Percentiles rank a stretch among this genome's conserved stretches.
These are phyloP conservation scores for Aphanomyces euteiches DNA, from an alignment of 352 stramenopile genomes.

Conservation along the genomic window DNA sequence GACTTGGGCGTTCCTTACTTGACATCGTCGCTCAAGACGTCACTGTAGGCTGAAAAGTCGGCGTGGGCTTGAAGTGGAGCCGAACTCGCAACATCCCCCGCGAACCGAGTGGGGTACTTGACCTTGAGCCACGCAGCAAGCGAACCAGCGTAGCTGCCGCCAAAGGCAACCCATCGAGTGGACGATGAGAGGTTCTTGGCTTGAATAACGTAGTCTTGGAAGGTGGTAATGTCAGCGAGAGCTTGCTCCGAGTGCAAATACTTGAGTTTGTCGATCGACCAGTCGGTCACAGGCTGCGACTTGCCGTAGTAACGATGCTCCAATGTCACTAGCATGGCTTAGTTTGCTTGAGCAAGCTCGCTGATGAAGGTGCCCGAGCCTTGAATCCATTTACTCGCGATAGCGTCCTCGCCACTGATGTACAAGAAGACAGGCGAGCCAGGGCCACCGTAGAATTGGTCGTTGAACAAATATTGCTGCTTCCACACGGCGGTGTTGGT, in stretches of 20 bases:
- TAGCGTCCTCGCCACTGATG: conserved; percentile 61
- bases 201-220: conserved; percentile 50
- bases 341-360: conserved; percentile 52
- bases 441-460: conserved; percentile 51
- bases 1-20: conserved; percentile 32
- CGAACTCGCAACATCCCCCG: conserved; percentile 36
- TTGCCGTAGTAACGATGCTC: conserved; percentile 87
- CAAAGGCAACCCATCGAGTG: conserved; percentile 66
- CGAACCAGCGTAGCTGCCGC: conserved; percentile 77
- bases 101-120: background rate
- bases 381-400: conserved; percentile 41
- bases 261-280: conserved; percentile 66
- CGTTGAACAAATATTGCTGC: conserved; percentile 69
- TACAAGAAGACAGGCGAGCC: conserved; percentile 74
- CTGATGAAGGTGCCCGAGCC: conserved; percentile 58
- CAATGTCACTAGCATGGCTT: conserved; percentile 58
- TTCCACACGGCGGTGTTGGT: conserved; percentile 29
- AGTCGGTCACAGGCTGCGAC: conserved; percentile 64
- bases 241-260: conserved; percentile 81
- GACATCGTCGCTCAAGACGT: conserved; percentile 73
- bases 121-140: conserved; percentile 69
- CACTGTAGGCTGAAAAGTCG: conserved; percentile 63
- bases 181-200: conserved; percentile 32
- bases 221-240: conserved; percentile 74
- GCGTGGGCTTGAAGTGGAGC: conserved; percentile 70